phyloP scores from a whole-genome alignment of 257 asterid species.

The Dorcoceras hygrometricum region DNA sequence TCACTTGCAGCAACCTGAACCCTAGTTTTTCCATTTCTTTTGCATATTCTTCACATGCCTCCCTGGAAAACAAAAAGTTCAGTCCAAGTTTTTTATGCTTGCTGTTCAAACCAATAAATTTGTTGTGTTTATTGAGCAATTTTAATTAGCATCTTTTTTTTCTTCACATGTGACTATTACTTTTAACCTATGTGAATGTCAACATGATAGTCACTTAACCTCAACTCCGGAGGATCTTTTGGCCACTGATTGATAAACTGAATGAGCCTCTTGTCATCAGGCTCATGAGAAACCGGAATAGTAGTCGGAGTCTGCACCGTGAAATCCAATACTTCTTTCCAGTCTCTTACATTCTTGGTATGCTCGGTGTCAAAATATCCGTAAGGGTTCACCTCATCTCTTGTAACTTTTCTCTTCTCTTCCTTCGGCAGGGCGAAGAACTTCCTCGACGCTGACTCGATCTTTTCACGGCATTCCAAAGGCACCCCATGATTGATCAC shows the following conservation, averaged over 20 bases:
- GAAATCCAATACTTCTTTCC: conserved; percentile 45
- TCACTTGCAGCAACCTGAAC: conserved; percentile 31
- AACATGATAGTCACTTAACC: conserved; percentile 10
- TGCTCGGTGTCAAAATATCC: conserved; percentile 44
- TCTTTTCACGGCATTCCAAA: conserved; percentile 20
- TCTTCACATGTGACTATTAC: no score
- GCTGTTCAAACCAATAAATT: no score
- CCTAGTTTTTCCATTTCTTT: conserved; percentile 38
- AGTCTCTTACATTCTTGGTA: conserved; percentile 43
- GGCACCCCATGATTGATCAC: conserved; percentile 44
- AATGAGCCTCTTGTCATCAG: conserved; percentile 24
- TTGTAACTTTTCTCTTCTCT: conserved; percentile 40
- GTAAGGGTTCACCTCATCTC: conserved; percentile 32
- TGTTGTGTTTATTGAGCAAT: no score
- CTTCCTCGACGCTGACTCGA: conserved; percentile 29
- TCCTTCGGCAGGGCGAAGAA: conserved; percentile 34
- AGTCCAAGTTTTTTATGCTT: no score
- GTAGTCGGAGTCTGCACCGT: conserved; percentile 27
- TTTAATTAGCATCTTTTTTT: no score
- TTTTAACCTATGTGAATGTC: no score
- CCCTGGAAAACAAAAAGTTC: conserved; percentile 18
- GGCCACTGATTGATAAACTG: conserved; percentile 39
- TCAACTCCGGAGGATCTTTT: conserved; percentile 26
- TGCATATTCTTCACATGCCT: conserved; percentile 38
- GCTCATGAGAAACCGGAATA: conserved; percentile 32